Base-by-base conservation (phyloP, 495 filamentous ascomycete genomes). In the Diplogelasinospora grovesii region DNA sequence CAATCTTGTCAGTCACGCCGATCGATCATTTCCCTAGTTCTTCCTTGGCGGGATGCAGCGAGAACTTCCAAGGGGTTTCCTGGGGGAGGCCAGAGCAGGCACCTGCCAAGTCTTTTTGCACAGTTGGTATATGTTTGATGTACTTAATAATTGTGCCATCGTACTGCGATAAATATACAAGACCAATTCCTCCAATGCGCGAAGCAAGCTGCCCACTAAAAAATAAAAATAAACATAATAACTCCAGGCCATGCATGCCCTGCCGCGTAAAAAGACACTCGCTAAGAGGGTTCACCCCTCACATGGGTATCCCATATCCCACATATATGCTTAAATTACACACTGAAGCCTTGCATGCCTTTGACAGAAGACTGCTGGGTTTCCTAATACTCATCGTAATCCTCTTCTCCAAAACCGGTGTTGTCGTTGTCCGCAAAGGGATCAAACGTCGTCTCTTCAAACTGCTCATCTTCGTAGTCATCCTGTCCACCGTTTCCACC, bases 401-500 rank as follows among this genome's bases (percentile, higher is more conserved):
- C 47, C 11, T 45, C 43, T 1, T 22, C 36, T 11, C 43, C 48
- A n/a, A 37, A 35, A 18, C 29, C 22, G 20, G 42, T 36, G 3
- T 43, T 32, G n/a, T 42, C 23, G 13, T 38, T n/a, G 16, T 51
- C 47, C 1, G 41, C 54, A 39, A 57, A 57, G 9, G 54, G 48
- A 22, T 53, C 50, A 21, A 54, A 42, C 4, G 50, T 53, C 13
- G 48, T 40, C 38, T 56, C 54, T 13, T 40, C 52, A 25, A 50
- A 45, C 2, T 40, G 50, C 29, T 64, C 60, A 5, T 60, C 62
- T 22, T 65, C 57, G 18, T 56, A 57, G 20, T 48, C 54, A 22
- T 52, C 36, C 8, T 41, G 48, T 25, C 54, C 55, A 13, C 52
- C 51, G 18, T 66, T 55, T 3, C 52, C 60, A 19, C 56, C 55